Base-by-base conservation (phyloP, 371 early-diverging fungal species). In the Zychaea mexicana region DNA sequence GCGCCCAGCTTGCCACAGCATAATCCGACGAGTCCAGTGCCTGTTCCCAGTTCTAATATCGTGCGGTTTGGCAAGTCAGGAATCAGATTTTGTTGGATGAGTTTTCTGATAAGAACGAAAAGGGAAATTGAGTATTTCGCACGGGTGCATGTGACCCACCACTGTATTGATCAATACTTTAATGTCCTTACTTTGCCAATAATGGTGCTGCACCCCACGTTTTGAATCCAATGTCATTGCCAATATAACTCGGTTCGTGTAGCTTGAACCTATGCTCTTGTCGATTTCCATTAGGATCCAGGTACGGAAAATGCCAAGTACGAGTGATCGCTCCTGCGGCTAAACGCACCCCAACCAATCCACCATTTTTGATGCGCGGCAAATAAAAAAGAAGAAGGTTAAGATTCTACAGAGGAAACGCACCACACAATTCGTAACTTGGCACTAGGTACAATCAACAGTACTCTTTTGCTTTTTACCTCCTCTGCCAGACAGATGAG, bases 181-280 rank as follows among this genome's bases (percentile, higher is more conserved):
- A 42, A 45, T 52, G 2, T 17, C 6, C 71, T 75, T 75, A 81
- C 82, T 77, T 81, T 54, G 79, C 79, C 54, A 81, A 62, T 36
- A 81, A 57, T 13, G 82, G 82, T 1, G 79, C 82, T 6, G 82
- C 77, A 45, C 82, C 82, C 82, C 82, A 81, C 19, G 82, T 81
- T 52, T 81, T 81, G 55, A 78, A 78, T 12, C 82, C 82, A 45
- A 79, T 66, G 52, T 77, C 79, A 63, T 77, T 78, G 6, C 77
- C 82, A 33, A 81, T 66, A 57, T 71, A 78, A 30, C 76, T 73
- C 30, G 82, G 82, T 49, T 81, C 79, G 65, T 78, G 82, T 15
- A 81, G 39, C 38, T 66, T 63, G 1, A 81, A 54, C 24, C 26
- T 10, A n/a, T 68, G 19, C 30, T 62, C 65, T 24, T 70, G 26